Base-by-base conservation (phyloP, 75 land plant species). In the Gnetum montanum region DNA sequence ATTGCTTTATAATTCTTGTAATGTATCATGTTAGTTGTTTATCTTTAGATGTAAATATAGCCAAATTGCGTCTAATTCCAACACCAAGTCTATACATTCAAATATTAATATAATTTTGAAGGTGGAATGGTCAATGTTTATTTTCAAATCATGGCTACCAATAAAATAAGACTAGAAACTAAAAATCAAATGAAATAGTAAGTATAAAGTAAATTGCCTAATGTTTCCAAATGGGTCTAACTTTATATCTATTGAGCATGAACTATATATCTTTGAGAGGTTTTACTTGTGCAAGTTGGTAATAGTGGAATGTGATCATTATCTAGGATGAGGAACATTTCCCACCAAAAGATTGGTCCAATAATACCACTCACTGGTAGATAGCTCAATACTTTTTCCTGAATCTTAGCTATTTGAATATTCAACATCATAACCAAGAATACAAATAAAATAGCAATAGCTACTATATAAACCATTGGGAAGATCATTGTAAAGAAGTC, bases 151-250 rank as follows among this genome's bases (percentile, higher is more conserved):
- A n/a, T n/a, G n/a, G n/a, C n/a, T n/a, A n/a, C n/a, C n/a, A n/a
- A n/a, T n/a, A n/a, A n/a, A n/a, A n/a, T n/a, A n/a, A n/a, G n/a
- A n/a, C n/a, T n/a, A n/a, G n/a, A n/a, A n/a, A n/a, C n/a, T n/a
- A n/a, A n/a, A n/a, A n/a, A n/a, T n/a, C n/a, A n/a, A n/a, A 38
- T 38, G 41, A n/a, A 38, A 38, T 38, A 38, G 41, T 38, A 38
- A n/a, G 1, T 38, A 4, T 38, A n/a, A 38, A 38, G 41, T 38
- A n/a, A 38, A 46, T 59, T 59, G 24, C 46, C 23, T 22, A 37
- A 59, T 59, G 61, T 59, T 59, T 59, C 26, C 23, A 43, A 59
- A 59, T 59, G 26, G 43, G 49, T 44, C 43, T 24, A 43, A 59
- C 61, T 37, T 31, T 28, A 22, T 59, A 27, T 31, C 33, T 30